phyloP scores from a whole-genome alignment of 345 rosid genomes.

The Gynandropsis gynandra region DNA sequence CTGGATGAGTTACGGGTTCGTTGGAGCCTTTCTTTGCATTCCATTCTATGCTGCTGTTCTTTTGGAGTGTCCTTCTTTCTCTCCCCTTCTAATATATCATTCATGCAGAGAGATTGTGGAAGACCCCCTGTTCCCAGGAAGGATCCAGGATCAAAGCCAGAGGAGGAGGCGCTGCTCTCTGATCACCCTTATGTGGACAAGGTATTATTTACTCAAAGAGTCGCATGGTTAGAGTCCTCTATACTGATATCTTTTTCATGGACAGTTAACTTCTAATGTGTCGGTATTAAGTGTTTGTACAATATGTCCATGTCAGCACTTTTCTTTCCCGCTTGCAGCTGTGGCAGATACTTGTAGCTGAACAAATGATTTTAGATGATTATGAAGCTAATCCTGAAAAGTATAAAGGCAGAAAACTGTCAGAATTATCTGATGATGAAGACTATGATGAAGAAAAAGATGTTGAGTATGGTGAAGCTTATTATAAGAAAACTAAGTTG shows the following conservation, averaged over 20 bases:
- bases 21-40: slow-evolving; percentile 14
- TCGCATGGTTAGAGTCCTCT: slow-evolving; percentile 7
- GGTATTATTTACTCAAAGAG: slow-evolving; percentile 31
- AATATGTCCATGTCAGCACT: background rate
- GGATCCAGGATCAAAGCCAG: slow-evolving; percentile 66
- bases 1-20: slow-evolving; percentile 76
- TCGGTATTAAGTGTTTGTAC: background rate
- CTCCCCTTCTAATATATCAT: slow-evolving; percentile 8
- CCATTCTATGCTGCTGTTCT: background rate
- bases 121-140: slow-evolving; percentile 86
- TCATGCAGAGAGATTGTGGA: slow-evolving; percentile 73
- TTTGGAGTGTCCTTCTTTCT: slow-evolving; percentile 7
- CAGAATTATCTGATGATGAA: slow-evolving; percentile 75
- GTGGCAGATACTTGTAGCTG: slow-evolving; percentile 89
- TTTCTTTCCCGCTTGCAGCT: slow-evolving; percentile 44
- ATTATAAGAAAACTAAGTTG: slow-evolving; percentile 47
- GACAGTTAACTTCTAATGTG: background rate
- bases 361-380: slow-evolving; percentile 93
- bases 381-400: slow-evolving; percentile 77
- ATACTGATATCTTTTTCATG: background rate
- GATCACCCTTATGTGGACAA: slow-evolving; percentile 90
- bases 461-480: slow-evolving; percentile 46
- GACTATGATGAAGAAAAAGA: slow-evolving; percentile 63
- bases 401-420: slow-evolving; percentile 63
- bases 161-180: slow-evolving; percentile 74